Conservation (phyloP, 2,329 filamentous ascomycete species). For the Pyrenophora teres region DNA sequence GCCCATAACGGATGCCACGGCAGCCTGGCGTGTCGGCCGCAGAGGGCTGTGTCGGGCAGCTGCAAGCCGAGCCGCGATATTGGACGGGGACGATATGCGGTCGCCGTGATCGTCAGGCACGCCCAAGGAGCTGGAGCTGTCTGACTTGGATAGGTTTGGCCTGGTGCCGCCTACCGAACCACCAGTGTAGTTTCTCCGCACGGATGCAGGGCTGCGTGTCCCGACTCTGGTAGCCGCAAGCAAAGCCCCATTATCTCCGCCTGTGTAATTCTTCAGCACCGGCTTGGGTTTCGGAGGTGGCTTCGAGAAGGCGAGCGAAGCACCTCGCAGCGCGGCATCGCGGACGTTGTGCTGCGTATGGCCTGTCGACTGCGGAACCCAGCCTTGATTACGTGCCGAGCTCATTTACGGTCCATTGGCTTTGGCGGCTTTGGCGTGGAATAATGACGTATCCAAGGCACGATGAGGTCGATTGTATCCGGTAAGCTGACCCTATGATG, state of each 20-base stretch:
- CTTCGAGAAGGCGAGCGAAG: constrained; percentile 55
- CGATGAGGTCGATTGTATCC: constrained; percentile 1
- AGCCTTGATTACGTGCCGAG: constrained; percentile 38
- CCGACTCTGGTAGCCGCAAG: constrained; percentile 53
- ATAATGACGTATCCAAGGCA: constrained; percentile 19
- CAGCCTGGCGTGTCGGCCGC: constrained; percentile 27
- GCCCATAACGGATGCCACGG: constrained; percentile 18
- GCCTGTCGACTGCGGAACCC: constrained; percentile 37
- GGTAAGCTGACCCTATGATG: no score
- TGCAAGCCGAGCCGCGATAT: constrained; percentile 65
- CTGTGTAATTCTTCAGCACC: constrained; percentile 47
- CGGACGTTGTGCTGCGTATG: constrained; percentile 46
- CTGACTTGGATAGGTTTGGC: constrained; percentile 34
- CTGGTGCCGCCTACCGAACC: constrained; percentile 33
- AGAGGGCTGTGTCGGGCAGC: constrained; percentile 64
- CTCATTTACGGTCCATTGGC: constrained; percentile 48
- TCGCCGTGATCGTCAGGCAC: constrained; percentile 35
- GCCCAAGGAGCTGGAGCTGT: constrained; percentile 37
- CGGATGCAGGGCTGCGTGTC: constrained; percentile 30
- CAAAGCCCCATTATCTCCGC: constrained; percentile 50
- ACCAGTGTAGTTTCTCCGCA: constrained; percentile 40
- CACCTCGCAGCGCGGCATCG: constrained; percentile 56
- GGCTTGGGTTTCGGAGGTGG: constrained; percentile 50
- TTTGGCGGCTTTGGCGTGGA: constrained; percentile 2
- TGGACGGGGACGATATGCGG: constrained; percentile 60